Evolutionary conservation across 352 stramenopile species (phyloP).

Genomic region (Pythium guiyangense): DNA sequence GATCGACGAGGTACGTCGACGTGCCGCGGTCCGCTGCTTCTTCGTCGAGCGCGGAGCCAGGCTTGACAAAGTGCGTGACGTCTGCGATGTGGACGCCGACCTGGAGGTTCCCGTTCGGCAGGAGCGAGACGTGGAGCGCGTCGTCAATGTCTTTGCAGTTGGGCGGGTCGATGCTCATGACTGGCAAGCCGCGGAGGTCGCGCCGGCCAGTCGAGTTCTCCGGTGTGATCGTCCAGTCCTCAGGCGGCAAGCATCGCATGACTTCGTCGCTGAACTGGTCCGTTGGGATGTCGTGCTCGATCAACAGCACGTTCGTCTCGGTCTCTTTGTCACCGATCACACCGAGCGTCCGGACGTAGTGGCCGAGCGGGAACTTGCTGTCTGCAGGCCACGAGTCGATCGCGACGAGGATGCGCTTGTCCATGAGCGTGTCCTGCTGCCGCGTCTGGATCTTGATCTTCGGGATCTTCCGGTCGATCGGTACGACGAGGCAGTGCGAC

Average conservation of each 20-base stretch:
- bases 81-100: constrained; percentile 99
- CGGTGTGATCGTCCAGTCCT: constrained; percentile 94
- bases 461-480: constrained; percentile 88
- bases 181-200: constrained; percentile 92
- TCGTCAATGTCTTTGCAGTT: constrained; percentile 98
- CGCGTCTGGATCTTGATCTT: constrained; percentile 94
- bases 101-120: constrained; percentile 92
- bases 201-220: constrained; percentile 89
- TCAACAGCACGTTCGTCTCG: constrained; percentile 94
- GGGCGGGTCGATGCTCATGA: constrained; percentile 90
- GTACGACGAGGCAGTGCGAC: constrained; percentile 71
- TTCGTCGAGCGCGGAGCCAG: constrained; percentile 92
- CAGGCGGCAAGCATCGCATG: constrained; percentile 90
- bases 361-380: constrained; percentile 90
- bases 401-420: constrained; percentile 92
- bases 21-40: constrained; percentile 91
- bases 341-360: constrained; percentile 96
- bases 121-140: constrained; percentile 91
- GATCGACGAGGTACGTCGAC: constrained; percentile 98
- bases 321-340: constrained; percentile 95
- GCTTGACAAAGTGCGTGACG: constrained; percentile 97
- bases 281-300: constrained; percentile 96
- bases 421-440: constrained; percentile 87
- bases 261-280: constrained; percentile 83
- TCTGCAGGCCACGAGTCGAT: constrained; percentile 94